Conservation (phyloP, 371 early-diverging fungal genomes). For the Apophysomyces trapeziformis region DNA sequence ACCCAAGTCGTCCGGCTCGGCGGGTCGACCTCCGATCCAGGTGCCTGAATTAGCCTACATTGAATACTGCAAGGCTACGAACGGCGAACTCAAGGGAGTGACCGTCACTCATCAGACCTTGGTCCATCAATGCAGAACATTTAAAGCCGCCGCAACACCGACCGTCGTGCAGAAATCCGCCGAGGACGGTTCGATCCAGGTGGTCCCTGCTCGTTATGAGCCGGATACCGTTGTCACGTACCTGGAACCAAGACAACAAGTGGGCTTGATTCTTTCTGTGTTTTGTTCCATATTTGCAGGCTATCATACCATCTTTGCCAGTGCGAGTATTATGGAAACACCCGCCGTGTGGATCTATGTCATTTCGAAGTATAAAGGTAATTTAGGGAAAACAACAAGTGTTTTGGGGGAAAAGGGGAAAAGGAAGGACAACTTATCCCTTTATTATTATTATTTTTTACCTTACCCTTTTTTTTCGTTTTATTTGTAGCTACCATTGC, state of each 20-base stretch:
- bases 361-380: constrained; percentile 63
- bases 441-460: constrained; percentile 10
- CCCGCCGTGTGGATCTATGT: constrained; percentile 76
- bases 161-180: constrained; percentile 16
- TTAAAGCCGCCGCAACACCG: constrained; percentile 35
- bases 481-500: constrained; percentile 62
- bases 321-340: constrained; percentile 64
- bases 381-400: not conserved
- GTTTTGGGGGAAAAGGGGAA: too few species aligned
- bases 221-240: constrained; percentile 63
- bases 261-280: constrained; percentile 74
- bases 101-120: constrained; percentile 79
- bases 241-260: constrained; percentile 85
- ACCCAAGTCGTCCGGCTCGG: constrained; percentile 16
- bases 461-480: constrained; percentile 6
- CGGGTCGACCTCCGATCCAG: constrained; percentile 38
- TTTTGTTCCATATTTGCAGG: constrained; percentile 77
- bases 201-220: constrained; percentile 8
- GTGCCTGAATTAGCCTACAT: constrained; percentile 80
- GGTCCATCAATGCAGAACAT: constrained; percentile 67
- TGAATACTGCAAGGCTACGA: constrained; percentile 82
- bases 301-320: constrained; percentile 66
- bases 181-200: not conserved
- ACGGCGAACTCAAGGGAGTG: constrained; percentile 86
- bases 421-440: constrained; percentile 15